Percentiles rank a stretch among this genome's conserved stretches.
Evolutionary conservation across 2,329 filamentous ascomycete species (phyloP).

Genomic region (Ophiosphaerella herpotricha): DNA sequence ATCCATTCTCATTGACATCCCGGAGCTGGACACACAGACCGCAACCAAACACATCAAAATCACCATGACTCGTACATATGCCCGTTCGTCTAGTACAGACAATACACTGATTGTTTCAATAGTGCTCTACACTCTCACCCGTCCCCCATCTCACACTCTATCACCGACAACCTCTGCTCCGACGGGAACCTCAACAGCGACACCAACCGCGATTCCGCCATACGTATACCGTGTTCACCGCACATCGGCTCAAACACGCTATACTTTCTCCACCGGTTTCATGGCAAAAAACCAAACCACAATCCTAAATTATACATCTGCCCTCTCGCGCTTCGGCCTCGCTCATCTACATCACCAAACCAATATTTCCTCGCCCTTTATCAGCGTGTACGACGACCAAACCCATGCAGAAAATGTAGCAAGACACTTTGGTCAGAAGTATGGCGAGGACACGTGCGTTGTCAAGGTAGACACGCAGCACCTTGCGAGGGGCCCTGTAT

Average conservation of each 20-base stretch:
- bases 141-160: not conserved
- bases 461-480: slow-evolving; percentile 39
- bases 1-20: too few species aligned
- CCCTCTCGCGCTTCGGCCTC: slow-evolving; percentile 32
- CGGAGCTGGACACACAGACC: too few species aligned
- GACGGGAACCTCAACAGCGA: slow-evolving; percentile 17
- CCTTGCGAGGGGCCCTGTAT: slow-evolving; percentile 37
- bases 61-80: too few species aligned
- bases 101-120: not conserved
- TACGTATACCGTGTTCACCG: slow-evolving; percentile 40
- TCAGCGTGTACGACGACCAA: slow-evolving; percentile 36
- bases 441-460: slow-evolving; percentile 28
- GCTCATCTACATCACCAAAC: slow-evolving; percentile 39
- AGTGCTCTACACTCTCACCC: slow-evolving; percentile 15
- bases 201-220: slow-evolving; percentile 31
- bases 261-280: slow-evolving; percentile 38
- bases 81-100: too few species aligned
- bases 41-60: too few species aligned
- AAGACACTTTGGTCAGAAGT: slow-evolving; percentile 19
- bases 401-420: slow-evolving; percentile 37
- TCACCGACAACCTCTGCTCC: not conserved
- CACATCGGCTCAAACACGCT: slow-evolving; percentile 33
- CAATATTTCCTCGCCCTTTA: slow-evolving; percentile 42
- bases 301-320: slow-evolving; percentile 30
- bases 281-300: slow-evolving; percentile 43